Base-by-base conservation (phyloP, 495 filamentous ascomycete genomes). In the Lichenothelia convexa region DNA sequence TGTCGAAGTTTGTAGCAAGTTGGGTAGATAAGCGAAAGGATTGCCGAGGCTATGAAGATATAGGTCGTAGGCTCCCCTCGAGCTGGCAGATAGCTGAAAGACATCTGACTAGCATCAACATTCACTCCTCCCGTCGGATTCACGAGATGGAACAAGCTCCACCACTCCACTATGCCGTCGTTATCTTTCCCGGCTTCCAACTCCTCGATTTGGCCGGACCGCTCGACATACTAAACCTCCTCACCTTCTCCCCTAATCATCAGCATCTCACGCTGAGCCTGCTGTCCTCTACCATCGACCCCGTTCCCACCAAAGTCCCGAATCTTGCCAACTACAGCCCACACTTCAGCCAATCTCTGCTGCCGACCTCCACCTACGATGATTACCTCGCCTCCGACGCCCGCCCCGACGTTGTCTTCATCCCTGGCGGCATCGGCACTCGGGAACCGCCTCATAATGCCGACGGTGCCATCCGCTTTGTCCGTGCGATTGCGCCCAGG, bases 381-480 rank as follows among this genome's bases (percentile, higher is more conserved):
- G n/a, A n/a, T n/a, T n/a, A n/a, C n/a, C 45, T 43, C 39, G 9
- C 52, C 46, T 12, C 51, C 56, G 3, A 60, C 61, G 0, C 47
- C 46, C 2, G 45, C 55, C 12, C 47, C 80, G 4, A 84, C 30
- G 65, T 79, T 6, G 60, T 83, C 3, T 48, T 83, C 31, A 55
- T 84, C 2, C 77, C 52, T 0, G 78, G 78, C 3, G 78, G 78
- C 0, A 8, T 53, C 8, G 77, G 77, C 16, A 53, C 59, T 3
- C 62, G 70, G 2, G 39, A 52, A 5, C 44, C 57, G 9, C 39
- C 36, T 11, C n/a, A n/a, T n/a, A 54, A 56, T 32, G 47, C 63
- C 11, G 38, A 36, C 5, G 45, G 44, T 5, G 48, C 60, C 5
- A 56, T 68, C 20, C 47, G 55, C 0, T 78, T 63, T 40, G 46